Base-by-base conservation (phyloP, 2,329 filamentous ascomycete species). In the Ophiostoma fasciatum region DNA sequence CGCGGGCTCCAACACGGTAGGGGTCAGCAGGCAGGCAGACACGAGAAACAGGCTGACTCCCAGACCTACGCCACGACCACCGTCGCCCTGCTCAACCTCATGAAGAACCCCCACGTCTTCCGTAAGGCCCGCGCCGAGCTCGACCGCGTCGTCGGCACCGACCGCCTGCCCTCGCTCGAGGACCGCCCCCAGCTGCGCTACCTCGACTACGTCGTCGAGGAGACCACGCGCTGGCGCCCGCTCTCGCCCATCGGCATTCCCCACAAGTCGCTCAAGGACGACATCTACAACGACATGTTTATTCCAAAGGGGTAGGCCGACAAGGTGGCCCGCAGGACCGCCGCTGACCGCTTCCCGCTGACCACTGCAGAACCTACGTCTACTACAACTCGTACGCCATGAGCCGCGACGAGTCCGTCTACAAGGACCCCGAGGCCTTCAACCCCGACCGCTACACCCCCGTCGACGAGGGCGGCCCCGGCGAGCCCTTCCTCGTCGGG, bases 241-340 rank as follows among this genome's bases (percentile, higher is more conserved):
- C 49, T 67, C 4, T 59, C 57, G 11, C 63, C 64, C 1, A 48
- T 68, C 2, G 66, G 63, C 3, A 63, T 75, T 25, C 71, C 71
- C 2, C 71, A 76, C 48, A 60, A 55, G 30, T 59, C 66, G 12
- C 55, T 65, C 2, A 50, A 63, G 31, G 70, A 75, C 33, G 71
- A 76, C 37, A 54, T 63, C 10, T 76, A 74, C 46, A 55, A 66
- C 15, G 69, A 62, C 23, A 66, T 69, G 51, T 61, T 63, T 39
- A 72, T 76, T 33, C 69, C 68, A 9, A 64, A 62, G n/a, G 71
- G 70, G 3, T n/a, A n/a, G n/a, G n/a, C n/a, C n/a, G n/a, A n/a
- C n/a, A n/a, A n/a, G n/a, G n/a, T n/a, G n/a, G n/a, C n/a, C n/a
- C n/a, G n/a, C n/a, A n/a, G n/a, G n/a, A n/a, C n/a, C n/a, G n/a